Evolutionary conservation across 805 yeast species (phyloP).

Genomic region (Candida ponderosae): DNA sequence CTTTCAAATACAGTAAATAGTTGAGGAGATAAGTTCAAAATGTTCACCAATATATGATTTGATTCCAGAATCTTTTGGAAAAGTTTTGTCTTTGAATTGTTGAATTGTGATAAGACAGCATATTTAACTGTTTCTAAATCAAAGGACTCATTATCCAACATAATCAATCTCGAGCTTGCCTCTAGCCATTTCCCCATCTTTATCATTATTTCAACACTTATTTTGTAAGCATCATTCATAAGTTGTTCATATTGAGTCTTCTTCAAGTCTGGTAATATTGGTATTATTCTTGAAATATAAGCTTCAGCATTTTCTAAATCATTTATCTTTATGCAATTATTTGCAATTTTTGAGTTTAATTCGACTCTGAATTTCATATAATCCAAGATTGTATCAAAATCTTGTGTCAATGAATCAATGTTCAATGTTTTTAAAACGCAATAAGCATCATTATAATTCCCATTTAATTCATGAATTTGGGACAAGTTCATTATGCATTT

Average conservation of each 20-base stretch:
- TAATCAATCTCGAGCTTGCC: constrained; percentile 10
- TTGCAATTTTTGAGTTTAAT: constrained; percentile 12
- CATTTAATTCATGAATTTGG: constrained; percentile 6
- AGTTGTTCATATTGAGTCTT: not conserved
- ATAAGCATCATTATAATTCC: constrained; percentile 2
- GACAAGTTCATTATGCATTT: constrained; percentile 7
- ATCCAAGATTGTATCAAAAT: constrained; percentile 6
- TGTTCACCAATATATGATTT: constrained; percentile 1
- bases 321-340: constrained; percentile 5
- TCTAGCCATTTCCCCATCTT: constrained; percentile 15
- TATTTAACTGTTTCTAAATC: constrained; percentile 8
- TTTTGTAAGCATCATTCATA: constrained; percentile 3
- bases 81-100: constrained; percentile 6
- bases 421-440: constrained; percentile 7
- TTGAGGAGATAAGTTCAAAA: constrained; percentile 3
- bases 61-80: constrained; percentile 7
- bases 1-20: constrained; percentile 8
- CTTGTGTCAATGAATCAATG: constrained; percentile 10
- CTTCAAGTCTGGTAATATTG: constrained; percentile 4
- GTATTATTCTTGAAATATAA: constrained; percentile 13
- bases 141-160: constrained; percentile 6
- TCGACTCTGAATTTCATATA: constrained; percentile 9
- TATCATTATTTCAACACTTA: constrained; percentile 10
- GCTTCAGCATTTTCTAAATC: constrained; percentile 15
- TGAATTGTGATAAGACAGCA: constrained; percentile 7